These are phyloP conservation scores for Mycoemilia scoparia DNA, from an alignment of 192 early-diverging fungal species.

Conservation along the genomic window DNA sequence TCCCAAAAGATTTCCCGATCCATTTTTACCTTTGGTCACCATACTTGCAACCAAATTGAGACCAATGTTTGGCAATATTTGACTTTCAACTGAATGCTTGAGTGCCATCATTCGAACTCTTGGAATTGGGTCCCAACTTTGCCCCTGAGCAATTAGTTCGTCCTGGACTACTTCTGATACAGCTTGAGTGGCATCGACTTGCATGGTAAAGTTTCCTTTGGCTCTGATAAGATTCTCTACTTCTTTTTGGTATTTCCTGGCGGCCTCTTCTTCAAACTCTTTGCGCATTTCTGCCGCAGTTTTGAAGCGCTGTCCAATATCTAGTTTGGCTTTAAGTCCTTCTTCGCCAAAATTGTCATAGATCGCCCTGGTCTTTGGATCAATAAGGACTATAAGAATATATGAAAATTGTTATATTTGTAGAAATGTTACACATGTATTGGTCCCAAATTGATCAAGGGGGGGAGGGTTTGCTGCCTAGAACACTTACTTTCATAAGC, in stretches of 20 bases:
- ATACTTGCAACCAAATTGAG: constrained; percentile 38
- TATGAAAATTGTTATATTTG: constrained; percentile 1
- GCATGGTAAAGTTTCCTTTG: constrained; percentile 16
- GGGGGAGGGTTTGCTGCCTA: not conserved
- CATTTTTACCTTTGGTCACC: constrained; percentile 38
- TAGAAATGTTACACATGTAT: constrained; percentile 1
- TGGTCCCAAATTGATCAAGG: not conserved
- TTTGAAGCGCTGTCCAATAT: constrained; percentile 47
- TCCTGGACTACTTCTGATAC: constrained; percentile 25
- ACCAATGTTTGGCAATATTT: constrained; percentile 31
- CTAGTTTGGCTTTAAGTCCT: constrained; percentile 43
- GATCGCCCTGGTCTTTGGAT: constrained; percentile 53
- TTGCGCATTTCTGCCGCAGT: constrained; percentile 48
- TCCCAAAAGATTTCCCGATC: constrained; percentile 57
- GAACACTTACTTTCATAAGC: constrained; percentile 50
- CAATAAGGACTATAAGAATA: constrained; percentile 43
- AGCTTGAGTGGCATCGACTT: constrained; percentile 29
- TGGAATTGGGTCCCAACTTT: constrained; percentile 8
- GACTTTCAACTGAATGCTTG: constrained; percentile 44
- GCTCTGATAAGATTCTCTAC: constrained; percentile 47
- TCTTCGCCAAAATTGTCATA: constrained; percentile 92
- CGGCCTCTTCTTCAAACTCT: constrained; percentile 43
- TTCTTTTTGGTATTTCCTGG: constrained; percentile 36
- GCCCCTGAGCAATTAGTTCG: constrained; percentile 6
- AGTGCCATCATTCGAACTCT: not conserved